Conservation (phyloP, 2,329 filamentous ascomycete species). For the Colletotrichum incanum region DNA sequence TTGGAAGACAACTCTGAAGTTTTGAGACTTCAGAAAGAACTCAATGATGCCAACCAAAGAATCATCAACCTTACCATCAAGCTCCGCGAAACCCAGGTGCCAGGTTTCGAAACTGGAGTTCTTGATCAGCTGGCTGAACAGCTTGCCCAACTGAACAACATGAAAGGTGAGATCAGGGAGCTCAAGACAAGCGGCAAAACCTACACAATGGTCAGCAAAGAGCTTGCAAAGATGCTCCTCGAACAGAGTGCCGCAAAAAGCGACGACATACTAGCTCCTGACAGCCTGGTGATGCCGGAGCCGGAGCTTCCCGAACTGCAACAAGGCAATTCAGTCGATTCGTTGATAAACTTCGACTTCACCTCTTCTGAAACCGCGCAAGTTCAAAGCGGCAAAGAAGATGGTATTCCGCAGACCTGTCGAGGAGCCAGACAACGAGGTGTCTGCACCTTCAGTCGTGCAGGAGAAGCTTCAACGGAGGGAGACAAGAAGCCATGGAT, state of each 20-base stretch:
- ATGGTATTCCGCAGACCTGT: conserved; percentile 29
- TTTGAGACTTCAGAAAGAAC: conserved; percentile 17
- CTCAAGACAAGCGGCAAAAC: conserved; percentile 10
- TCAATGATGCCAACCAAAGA: conserved; percentile 34
- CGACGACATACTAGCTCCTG: not conserved
- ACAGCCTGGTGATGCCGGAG: conserved; percentile 6
- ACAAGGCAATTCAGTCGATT: not conserved
- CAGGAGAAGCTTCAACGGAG: conserved; percentile 18
- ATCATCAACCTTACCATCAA: conserved; percentile 39
- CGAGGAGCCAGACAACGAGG: not conserved
- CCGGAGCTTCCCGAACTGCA: conserved; percentile 10
- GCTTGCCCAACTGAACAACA: conserved; percentile 10
- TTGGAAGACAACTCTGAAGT: not conserved
- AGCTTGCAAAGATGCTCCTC: not conserved
- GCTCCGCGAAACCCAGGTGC: conserved; percentile 19
- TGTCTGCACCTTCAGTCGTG: conserved; percentile 7
- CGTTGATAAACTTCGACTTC: not conserved
- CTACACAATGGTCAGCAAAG: not conserved
- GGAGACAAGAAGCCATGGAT: conserved; percentile 1
- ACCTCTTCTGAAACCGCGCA: conserved; percentile 17
- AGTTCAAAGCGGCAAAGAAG: conserved; percentile 10
- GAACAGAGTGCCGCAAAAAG: not conserved
- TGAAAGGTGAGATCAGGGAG: conserved; percentile 4
- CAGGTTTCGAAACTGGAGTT: not conserved
- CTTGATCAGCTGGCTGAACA: conserved; percentile 20